Conservation (phyloP, 192 early-diverging fungal genomes). For the Bifiguratus adelaidae region DNA sequence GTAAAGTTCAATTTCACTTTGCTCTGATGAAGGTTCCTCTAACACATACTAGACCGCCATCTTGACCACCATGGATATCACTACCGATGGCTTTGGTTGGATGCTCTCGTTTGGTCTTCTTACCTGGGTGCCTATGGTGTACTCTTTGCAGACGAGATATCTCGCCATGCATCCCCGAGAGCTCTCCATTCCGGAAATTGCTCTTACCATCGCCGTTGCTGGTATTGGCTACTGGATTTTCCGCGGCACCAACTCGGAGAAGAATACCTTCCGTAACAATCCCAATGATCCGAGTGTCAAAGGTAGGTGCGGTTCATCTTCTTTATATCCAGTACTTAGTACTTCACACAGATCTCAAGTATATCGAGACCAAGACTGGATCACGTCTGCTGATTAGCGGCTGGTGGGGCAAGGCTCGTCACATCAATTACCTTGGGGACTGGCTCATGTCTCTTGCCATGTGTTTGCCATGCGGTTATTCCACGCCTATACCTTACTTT, state of each 20-base stretch:
- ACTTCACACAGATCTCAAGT: constrained; percentile 53
- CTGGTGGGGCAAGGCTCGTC: constrained; percentile 93
- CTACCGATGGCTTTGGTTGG: constrained; percentile 92
- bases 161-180: constrained; percentile 58
- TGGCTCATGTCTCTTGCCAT: constrained; percentile 88
- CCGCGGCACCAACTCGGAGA: constrained; percentile 81
- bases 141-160: constrained; percentile 84
- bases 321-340: neutral
- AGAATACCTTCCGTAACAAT: constrained; percentile 79
- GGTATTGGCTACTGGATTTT: constrained; percentile 76
- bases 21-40: neutral
- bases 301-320: constrained; percentile 10
- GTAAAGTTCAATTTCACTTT: constrained; percentile 1
- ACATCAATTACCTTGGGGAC: constrained; percentile 94
- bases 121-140: constrained; percentile 88
- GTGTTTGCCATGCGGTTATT: constrained; percentile 82
- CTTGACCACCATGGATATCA: constrained; percentile 97
- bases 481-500: constrained; percentile 80
- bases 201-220: constrained; percentile 40
- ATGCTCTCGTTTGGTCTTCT: constrained; percentile 74
- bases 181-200: constrained; percentile 28
- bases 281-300: constrained; percentile 42
- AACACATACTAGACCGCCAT: constrained; percentile 49
- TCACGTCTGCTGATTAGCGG: constrained; percentile 71
- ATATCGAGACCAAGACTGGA: constrained; percentile 75